Evolutionary conservation across 2,329 filamentous ascomycete species (phyloP).

Genomic region (Aaosphaeria arxii): DNA sequence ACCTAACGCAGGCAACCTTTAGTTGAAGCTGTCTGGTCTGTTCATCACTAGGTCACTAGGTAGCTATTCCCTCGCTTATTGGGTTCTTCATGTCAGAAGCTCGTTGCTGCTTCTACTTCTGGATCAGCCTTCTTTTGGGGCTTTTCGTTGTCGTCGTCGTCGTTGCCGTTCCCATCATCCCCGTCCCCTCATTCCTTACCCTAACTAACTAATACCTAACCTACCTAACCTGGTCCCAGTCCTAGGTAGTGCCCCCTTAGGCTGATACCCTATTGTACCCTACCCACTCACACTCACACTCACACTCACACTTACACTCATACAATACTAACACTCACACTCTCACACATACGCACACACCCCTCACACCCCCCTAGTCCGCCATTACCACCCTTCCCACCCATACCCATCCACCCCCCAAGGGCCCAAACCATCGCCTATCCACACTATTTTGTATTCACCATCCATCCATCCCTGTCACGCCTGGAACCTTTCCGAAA

Average conservation of each 20-base stretch:
- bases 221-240: too few species aligned
- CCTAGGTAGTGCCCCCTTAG: too few species aligned
- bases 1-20: too few species aligned
- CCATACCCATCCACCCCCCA: constrained; percentile 26
- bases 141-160: not conserved
- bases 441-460: not conserved
- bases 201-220: too few species aligned
- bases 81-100: too few species aligned
- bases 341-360: not conserved
- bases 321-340: not conserved
- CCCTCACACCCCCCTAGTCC: not conserved
- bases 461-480: constrained; percentile 1
- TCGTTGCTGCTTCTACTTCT: not conserved
- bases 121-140: not conserved
- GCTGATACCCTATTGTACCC: too few species aligned
- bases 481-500: constrained; percentile 34
- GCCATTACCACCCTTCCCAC: not conserved
- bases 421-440: constrained; percentile 5
- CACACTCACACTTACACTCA: too few species aligned
- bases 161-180: not conserved
- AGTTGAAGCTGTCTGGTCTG: too few species aligned
- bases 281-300: too few species aligned
- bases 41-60: too few species aligned
- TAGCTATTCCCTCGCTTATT: too few species aligned
- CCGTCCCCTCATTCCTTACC: too few species aligned